These are phyloP conservation scores for Juglanconis juglandina DNA, from an alignment of 2,329 filamentous ascomycete genomes.

Conservation along the genomic window DNA sequence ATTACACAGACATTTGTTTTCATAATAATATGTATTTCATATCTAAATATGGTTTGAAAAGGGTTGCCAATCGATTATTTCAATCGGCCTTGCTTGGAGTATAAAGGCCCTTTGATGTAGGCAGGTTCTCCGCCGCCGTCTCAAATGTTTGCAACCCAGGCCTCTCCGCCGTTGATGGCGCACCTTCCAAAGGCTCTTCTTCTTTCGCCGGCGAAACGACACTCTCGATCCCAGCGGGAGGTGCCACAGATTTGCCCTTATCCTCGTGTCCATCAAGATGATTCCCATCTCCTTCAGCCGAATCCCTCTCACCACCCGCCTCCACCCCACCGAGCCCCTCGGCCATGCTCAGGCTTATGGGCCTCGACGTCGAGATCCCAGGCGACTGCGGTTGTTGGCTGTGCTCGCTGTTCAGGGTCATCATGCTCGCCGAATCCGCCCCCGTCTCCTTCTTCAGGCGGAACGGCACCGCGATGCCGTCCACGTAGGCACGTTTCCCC, in stretches of 20 bases:
- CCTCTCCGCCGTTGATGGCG: conserved; percentile 22
- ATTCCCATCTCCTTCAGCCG: background rate
- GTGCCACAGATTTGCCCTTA: background rate
- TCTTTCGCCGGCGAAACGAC: too few species aligned
- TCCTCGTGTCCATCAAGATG: background rate
- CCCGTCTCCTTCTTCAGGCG: conserved; percentile 54
- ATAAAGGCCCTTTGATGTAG: conserved; percentile 24
- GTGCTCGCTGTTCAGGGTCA: conserved; percentile 54
- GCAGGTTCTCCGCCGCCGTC: conserved; percentile 47
- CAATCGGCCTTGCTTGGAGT: background rate
- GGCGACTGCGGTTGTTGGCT: conserved; percentile 28
- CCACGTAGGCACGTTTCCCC: conserved; percentile 63
- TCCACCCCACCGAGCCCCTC: conserved; percentile 19
- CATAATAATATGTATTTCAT: too few species aligned
- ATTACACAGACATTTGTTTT: too few species aligned
- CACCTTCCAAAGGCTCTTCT: too few species aligned
- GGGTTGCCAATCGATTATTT: too few species aligned
- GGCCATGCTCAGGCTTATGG: conserved; percentile 28
- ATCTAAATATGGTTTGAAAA: too few species aligned
- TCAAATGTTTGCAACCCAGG: conserved; percentile 52
- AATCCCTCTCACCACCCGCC: conserved; percentile 28
- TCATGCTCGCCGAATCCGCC: conserved; percentile 65
- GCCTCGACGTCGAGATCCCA: conserved; percentile 28
- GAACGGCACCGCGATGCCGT: conserved; percentile 71
- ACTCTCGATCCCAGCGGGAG: too few species aligned